These are phyloP conservation scores for Hymenoscyphus occultus DNA, from an alignment of 2,329 filamentous ascomycete species.

Conservation along the genomic window DNA sequence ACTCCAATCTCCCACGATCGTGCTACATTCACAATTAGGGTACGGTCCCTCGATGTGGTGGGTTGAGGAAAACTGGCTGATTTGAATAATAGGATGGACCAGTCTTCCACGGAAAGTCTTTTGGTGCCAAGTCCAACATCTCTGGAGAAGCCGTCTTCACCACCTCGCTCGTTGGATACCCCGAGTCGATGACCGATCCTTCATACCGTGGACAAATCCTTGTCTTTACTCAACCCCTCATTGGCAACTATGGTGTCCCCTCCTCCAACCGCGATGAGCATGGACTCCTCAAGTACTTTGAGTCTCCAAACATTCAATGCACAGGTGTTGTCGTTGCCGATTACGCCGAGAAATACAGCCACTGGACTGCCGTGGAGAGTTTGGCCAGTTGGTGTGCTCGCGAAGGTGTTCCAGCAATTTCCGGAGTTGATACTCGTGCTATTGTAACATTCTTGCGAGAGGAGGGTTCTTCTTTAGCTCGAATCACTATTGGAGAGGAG, in stretches of 20 bases:
- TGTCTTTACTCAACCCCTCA: constrained; percentile 95
- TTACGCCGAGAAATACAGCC: constrained; percentile 89
- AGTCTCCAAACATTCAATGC: constrained; percentile 96
- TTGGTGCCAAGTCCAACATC: constrained; percentile 94
- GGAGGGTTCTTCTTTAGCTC: constrained; percentile 91
- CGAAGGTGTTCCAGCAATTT: constrained; percentile 93
- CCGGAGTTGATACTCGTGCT: constrained; percentile 92
- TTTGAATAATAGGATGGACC: constrained; percentile 70
- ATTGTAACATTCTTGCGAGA: constrained; percentile 96
- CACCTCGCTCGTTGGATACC: constrained; percentile 95
- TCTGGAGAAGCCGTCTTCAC: constrained; percentile 99
- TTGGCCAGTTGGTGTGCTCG: constrained; percentile 91
- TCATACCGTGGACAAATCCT: constrained; percentile 93
- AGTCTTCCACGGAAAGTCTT: constrained; percentile 93
- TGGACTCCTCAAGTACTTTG: constrained; percentile 95
- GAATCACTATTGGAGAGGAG: constrained; percentile 93
- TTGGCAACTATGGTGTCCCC: constrained; percentile 98
- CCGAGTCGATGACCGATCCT: constrained; percentile 87
- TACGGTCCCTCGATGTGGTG: constrained; percentile 41
- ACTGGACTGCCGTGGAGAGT: constrained; percentile 97
- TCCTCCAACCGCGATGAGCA: constrained; percentile 79
- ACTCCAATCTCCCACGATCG: constrained; percentile 70
- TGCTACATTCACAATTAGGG: constrained; percentile 92
- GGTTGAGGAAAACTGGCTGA: constrained; percentile 27
- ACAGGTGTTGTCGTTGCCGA: constrained; percentile 95